Base-by-base conservation (phyloP, 148 eudicot genomes). In the Persicaria maculosa region DNA sequence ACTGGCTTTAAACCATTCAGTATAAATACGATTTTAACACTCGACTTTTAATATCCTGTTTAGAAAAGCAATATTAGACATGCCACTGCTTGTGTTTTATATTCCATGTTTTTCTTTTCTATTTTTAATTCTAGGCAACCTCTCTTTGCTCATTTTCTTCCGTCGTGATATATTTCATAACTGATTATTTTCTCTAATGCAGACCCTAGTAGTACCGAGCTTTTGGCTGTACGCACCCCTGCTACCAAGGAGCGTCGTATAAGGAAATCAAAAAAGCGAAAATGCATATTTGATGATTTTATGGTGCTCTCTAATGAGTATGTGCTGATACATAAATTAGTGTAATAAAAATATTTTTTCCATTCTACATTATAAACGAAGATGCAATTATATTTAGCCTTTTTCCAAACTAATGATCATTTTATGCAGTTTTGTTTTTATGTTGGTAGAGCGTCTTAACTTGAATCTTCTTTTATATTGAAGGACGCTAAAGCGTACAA, bases 141-240 rank as follows among this genome's bases (percentile, higher is more conserved):
- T 3, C 16, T 62, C 7, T 25, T 40, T 62, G 44, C 20, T 20
- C 59, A 7, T 54, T 16, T 31, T 31, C 40, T 31, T 17, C 22
- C 59, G 2, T 15, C 20, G 16, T 54, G 20, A 54, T 54, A 58
- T 20, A 8, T 58, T 8, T 58, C 25, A 8, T 9, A 8, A 54
- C 4, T 54, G 19, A 19, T 9, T 10, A 12, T 20, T 57, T 74
- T 44, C 14, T 44, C 25, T 74, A 74, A 72, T 81, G 79, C 84
- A 90, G 97, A 78, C 76, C 81, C 67, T 48, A 52, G 45, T 36
- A 71, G 81, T 10, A 84, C 84, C n/a, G 86, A 83, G 74, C 64
- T 83, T 71, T 77, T 83, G 73, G 81, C 73, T 58, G 81, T 88
- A 25, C 88, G 75, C 50, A 90, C 99, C 72, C 97, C 99, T 61